Evolutionary conservation across 495 filamentous ascomycete species (phyloP), one percentile per base, ranked within the genome.

Genomic region (Podospora tetraspora): DNA sequence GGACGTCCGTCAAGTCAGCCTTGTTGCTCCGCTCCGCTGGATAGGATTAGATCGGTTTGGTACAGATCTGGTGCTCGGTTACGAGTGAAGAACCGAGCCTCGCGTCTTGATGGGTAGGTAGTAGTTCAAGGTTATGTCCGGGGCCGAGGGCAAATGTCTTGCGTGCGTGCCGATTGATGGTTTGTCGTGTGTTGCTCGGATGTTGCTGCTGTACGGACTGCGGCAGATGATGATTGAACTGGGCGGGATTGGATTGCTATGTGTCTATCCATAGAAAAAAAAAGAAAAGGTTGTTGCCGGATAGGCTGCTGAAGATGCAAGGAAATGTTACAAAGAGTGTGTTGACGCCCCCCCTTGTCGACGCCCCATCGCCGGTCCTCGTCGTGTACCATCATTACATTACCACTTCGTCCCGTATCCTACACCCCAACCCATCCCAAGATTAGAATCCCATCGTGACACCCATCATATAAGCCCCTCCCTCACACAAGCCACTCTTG

Each of bases 401-500:
- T n/a, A n/a, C 43, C 43, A 5, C 43, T 19, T 19, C 43, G 19
- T 52, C 11, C 2, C 43, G 16, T 52, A 52, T 52, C 43, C 16
- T 52, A 34, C 62, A 64, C 10, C 5, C 30, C 62, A 34, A n/a
- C 37, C 11, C 4, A 7, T 29, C 43, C 37, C 52, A 29, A 58
- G 7, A 9, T 34, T 27, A 62, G 52, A 57, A 25, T 12, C 57
- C 4, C 57, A 60, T 66, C 32, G 30, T 57, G 23, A 27, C n/a
- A 16, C 23, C 10, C 34, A 10, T 16, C 59, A 52, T 56, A n/a
- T 16, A 21, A 21, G 0, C 52, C 52, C 23, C 8, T 23, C n/a
- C 59, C 43, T 64, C 24, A 66, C 25, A 57, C 24, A 37, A 68
- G 24, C 69, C 66, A 68, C 66, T 68, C 64, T 66, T 67, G 62